These are phyloP conservation scores for Irpex sp. DNA, from an alignment of 1,284 basidiomycete species.

Conservation along the genomic window DNA sequence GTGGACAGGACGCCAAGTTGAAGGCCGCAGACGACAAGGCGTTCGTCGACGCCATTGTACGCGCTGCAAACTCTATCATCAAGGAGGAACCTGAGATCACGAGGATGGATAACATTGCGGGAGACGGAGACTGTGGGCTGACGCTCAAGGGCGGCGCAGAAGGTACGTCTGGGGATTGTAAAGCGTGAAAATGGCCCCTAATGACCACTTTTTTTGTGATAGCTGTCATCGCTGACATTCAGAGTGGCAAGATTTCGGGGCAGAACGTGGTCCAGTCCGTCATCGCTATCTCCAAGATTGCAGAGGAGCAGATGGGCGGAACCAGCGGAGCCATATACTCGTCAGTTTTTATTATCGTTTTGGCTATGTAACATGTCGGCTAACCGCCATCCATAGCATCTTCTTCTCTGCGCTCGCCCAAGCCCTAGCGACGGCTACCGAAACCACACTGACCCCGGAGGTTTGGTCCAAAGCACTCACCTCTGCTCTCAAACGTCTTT, in stretches of 20 bases:
- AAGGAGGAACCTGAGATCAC: constrained; percentile 86
- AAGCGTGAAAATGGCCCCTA: neutral
- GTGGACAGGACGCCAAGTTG: constrained; percentile 22
- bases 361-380: neutral
- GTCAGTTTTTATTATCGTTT: constrained; percentile 33
- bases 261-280: constrained; percentile 60
- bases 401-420: constrained; percentile 85
- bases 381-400: constrained; percentile 49
- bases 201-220: neutral
- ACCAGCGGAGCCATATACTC: constrained; percentile 91
- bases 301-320: constrained; percentile 88
- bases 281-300: constrained; percentile 66
- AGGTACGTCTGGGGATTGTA: constrained; percentile 22
- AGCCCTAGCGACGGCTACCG: constrained; percentile 34
- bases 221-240: constrained; percentile 50
- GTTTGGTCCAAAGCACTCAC: constrained; percentile 62
- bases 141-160: constrained; percentile 74
- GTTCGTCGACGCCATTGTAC: constrained; percentile 55
- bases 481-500: constrained; percentile 66
- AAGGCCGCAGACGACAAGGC: constrained; percentile 36
- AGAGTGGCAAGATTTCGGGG: constrained; percentile 47
- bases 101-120: constrained; percentile 77
- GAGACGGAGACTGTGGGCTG: constrained; percentile 75
- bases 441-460: constrained; percentile 36
- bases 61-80: constrained; percentile 68